Evolutionary conservation across 2,329 filamentous ascomycete genomes (phyloP), one percentile per base, ranked within the genome.

Genomic region (Akanthomyces dipterigenus): DNA sequence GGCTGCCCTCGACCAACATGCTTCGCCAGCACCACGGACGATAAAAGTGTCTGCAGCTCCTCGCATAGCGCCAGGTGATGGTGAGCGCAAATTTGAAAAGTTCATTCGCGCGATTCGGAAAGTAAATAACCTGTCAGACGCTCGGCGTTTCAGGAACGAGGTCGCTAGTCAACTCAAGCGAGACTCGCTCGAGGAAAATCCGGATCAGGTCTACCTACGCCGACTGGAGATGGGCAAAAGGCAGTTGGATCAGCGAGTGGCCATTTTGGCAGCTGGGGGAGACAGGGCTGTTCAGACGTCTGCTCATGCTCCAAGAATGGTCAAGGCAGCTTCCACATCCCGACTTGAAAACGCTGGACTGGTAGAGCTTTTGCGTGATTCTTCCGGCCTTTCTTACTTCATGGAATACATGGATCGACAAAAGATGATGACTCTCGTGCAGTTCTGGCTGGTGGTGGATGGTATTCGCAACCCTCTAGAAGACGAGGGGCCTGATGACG

Each of bases 381-480:
- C 95, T 2, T 89, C 93, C 1, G 93, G 91, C 0, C 80, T 99
- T 9, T 98, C 95, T 2, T 99, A 96, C 72, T 98, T 99, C 76
- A 99, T 99, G 95, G 95, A 99, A 72, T 98, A 92, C 70, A 99
- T 99, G 95, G 95, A 99, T 72, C 87, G 95, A 46, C 89, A 93
- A 71, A 82, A 84, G 18, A 80, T 93, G 28, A 93, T 98, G 88
- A 84, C 89, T 16, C 78, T 97, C 51, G 93, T 99, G 6, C 95
- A 99, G 70, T 99, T 98, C 73, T 99, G 93, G 92, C 87, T 99
- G 45, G 95, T 98, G 3, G 95, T 98, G 6, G 95, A 99, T 75
- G 93, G 95, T 0, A 91, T 98, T 67, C 89, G 96, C 46, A 96
- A 96, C 67, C 96, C 95, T 0, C 78, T 99, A 3, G 95, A 99